Conservation (phyloP, 805 yeast species). For the Kuraishia hungarica region DNA sequence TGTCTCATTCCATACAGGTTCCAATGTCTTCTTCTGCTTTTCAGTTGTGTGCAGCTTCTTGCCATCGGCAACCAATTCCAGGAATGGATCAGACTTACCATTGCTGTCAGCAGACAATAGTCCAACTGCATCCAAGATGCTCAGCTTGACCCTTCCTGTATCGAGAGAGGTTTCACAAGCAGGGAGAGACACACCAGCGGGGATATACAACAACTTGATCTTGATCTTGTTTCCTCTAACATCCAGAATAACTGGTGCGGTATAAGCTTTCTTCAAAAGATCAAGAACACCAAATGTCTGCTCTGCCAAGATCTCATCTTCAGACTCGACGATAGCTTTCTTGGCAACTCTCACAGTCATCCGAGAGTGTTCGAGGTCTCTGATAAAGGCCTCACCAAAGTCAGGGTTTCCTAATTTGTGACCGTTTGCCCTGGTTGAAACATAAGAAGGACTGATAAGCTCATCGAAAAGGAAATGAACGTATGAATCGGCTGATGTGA, state of each 20-base stretch:
- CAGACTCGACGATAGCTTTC: constrained; percentile 34
- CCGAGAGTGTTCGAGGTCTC: constrained; percentile 61
- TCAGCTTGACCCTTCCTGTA: constrained; percentile 55
- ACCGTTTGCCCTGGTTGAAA: constrained; percentile 39
- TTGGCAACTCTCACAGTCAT: constrained; percentile 50
- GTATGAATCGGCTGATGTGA: constrained; percentile 37
- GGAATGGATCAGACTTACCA: constrained; percentile 74
- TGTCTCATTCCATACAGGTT: constrained; percentile 73
- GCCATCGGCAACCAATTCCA: constrained; percentile 44
- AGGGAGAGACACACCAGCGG: constrained; percentile 44
- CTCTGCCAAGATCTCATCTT: constrained; percentile 44
- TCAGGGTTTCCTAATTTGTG: constrained; percentile 33
- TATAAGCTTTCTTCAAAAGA: constrained; percentile 40
- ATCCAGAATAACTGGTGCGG: constrained; percentile 34
- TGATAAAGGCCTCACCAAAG: constrained; percentile 52
- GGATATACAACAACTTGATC: constrained; percentile 52
- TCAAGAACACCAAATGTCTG: constrained; percentile 40
- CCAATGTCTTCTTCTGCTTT: constrained; percentile 54
- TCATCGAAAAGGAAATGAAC: constrained; percentile 64
- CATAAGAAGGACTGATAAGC: constrained; percentile 46
- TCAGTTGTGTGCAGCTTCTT: constrained; percentile 47
- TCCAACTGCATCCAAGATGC: constrained; percentile 45
- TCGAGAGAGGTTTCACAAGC: constrained; percentile 56
- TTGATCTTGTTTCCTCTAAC: constrained; percentile 29
- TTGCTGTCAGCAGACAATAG: constrained; percentile 56